Evolutionary conservation across 2,329 filamentous ascomycete species (phyloP).

Genomic region (Mycosphaerella arachidis): DNA sequence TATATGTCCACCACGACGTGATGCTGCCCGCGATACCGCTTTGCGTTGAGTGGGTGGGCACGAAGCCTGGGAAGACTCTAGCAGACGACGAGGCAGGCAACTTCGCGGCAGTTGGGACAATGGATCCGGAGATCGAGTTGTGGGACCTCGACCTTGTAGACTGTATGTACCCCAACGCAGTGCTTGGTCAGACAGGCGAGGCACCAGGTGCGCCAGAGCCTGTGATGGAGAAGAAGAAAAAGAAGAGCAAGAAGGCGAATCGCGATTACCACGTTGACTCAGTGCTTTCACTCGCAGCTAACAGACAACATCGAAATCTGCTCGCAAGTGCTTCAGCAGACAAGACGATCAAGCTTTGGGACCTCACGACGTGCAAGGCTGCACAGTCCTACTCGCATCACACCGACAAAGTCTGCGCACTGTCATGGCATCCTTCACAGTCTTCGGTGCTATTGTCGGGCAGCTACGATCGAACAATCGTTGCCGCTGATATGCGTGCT

Average conservation of each 20-base stretch:
- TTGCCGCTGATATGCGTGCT: conserved; percentile 94
- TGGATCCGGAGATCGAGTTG: conserved; percentile 97
- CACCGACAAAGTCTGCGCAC: conserved; percentile 94
- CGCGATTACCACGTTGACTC: conserved; percentile 92
- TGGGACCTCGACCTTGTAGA: conserved; percentile 97
- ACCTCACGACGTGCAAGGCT: conserved; percentile 84
- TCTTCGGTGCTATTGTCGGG: conserved; percentile 86
- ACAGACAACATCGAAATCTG: conserved; percentile 88
- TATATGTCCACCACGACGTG: conserved; percentile 99
- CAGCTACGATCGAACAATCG: conserved; percentile 89
- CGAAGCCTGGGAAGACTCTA: conserved; percentile 71
- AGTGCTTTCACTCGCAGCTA: conserved; percentile 83
- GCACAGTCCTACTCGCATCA: conserved; percentile 95
- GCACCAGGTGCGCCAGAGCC: conserved; percentile 20
- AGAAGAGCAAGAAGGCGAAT: conserved; percentile 83
- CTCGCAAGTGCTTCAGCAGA: conserved; percentile 93
- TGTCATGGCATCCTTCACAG: conserved; percentile 87
- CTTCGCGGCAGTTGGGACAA: conserved; percentile 91
- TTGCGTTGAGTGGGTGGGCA: conserved; percentile 90
- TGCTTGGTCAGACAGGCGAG: conserved; percentile 65
- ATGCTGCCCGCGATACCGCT: conserved; percentile 97
- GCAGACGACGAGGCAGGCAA: conserved; percentile 66
- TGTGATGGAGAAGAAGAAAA: conserved; percentile 77
- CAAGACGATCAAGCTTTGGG: conserved; percentile 97
- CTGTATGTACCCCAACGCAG: conserved; percentile 96